These are phyloP conservation scores for Penicillium sp. DNA, from an alignment of 2,329 filamentous ascomycete species.

Conservation along the genomic window DNA sequence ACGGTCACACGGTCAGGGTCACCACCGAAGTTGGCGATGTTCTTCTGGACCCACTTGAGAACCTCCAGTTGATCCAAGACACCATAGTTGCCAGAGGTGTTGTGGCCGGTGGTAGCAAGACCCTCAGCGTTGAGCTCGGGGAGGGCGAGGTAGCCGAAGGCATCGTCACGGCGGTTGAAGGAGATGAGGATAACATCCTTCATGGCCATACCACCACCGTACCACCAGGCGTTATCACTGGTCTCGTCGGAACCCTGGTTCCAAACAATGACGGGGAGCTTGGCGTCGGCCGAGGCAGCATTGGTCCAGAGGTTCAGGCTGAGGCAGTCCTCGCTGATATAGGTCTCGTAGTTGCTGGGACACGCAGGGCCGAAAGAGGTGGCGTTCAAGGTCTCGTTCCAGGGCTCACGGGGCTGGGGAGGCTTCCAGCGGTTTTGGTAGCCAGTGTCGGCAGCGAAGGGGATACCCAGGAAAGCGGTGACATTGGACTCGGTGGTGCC, in stretches of 20 bases:
- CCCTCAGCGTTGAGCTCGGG: constrained; percentile 23
- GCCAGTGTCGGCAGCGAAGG: constrained; percentile 21
- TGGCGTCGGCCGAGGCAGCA: constrained; percentile 14
- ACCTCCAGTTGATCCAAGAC: constrained; percentile 46
- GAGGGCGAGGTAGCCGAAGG: constrained; percentile 23
- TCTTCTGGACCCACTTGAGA: constrained; percentile 48
- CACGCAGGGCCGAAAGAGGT: constrained; percentile 14
- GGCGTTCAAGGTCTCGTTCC: constrained; percentile 19
- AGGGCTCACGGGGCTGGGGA: constrained; percentile 16
- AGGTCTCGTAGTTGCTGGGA: constrained; percentile 8
- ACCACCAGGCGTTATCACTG: constrained; percentile 20
- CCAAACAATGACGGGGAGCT: constrained; percentile 26
- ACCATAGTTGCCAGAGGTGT: constrained; percentile 29
- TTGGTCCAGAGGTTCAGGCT: constrained; percentile 28
- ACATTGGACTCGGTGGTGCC: constrained; percentile 16
- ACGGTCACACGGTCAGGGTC: constrained; percentile 44
- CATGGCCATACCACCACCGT: constrained; percentile 25
- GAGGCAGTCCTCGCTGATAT: constrained; percentile 29
- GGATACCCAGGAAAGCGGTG: constrained; percentile 18
- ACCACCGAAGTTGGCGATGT: constrained; percentile 45
- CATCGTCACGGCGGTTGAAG: constrained; percentile 24
- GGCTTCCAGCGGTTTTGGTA: constrained; percentile 21
- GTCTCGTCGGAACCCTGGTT: constrained; percentile 25
- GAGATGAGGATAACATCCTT: constrained; percentile 25
- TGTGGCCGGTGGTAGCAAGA: constrained; percentile 18